A percentile compares a stretch with the other conserved stretches of the same genome.
Conservation (phyloP, 192 early-diverging fungal species). For the Linnemannia hyalina region DNA sequence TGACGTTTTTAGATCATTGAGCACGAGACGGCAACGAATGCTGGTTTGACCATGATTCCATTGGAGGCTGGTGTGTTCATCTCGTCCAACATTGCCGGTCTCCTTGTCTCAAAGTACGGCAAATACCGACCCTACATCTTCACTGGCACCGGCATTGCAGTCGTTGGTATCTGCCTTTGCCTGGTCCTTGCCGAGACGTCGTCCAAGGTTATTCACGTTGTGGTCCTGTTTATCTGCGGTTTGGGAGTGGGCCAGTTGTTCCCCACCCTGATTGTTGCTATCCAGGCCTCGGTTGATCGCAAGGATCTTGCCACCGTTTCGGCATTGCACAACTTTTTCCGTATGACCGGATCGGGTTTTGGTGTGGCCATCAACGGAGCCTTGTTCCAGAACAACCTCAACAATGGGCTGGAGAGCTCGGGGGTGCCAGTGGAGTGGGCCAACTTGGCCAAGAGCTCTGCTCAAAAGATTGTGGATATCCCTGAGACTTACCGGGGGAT, state of each 20-base stretch:
- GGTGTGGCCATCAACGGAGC: conserved; percentile 75
- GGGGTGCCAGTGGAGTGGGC: conserved; percentile 17
- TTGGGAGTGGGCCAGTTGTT: conserved; percentile 68
- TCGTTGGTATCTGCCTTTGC: conserved; percentile 72
- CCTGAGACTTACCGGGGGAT: conserved; percentile 14
- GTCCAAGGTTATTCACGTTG: conserved; percentile 61
- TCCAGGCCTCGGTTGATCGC: conserved; percentile 46
- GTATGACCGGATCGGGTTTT: conserved; percentile 58
- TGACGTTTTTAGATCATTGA: conserved; percentile 59
- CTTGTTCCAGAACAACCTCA: conserved; percentile 61
- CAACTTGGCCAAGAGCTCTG: conserved; percentile 28
- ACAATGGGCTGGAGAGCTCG: not conserved
- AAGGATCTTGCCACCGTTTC: conserved; percentile 51
- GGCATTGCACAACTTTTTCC: conserved; percentile 65
- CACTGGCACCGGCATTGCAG: conserved; percentile 70
- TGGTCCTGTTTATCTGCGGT: conserved; percentile 75
- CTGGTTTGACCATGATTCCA: conserved; percentile 81
- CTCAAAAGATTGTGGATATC: conserved; percentile 39
- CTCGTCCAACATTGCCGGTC: conserved; percentile 74
- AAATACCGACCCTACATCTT: conserved; percentile 74
- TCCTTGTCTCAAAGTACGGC: conserved; percentile 74
- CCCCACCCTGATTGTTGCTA: conserved; percentile 46
- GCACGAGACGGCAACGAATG: conserved; percentile 76
- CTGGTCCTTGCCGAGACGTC: conserved; percentile 70
- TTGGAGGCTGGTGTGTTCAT: conserved; percentile 77